Conservation (phyloP, 2,329 filamentous ascomycete genomes). For the Fusarium penzigii region DNA sequence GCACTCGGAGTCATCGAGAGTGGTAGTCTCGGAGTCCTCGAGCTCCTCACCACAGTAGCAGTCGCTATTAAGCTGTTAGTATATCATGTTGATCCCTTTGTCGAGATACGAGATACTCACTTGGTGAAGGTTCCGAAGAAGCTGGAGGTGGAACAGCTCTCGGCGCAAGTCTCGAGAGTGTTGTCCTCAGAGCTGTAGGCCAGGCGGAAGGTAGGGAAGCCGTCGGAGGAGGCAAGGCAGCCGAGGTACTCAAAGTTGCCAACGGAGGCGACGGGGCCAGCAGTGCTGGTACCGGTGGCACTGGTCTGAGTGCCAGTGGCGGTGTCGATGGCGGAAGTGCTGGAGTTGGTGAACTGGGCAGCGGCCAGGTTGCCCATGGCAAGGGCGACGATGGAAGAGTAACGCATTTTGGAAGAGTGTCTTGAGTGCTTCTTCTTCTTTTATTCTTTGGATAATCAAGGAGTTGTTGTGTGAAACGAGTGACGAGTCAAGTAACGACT, state of each 20-base stretch:
- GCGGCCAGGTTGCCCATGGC: slow-evolving; percentile 33
- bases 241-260: slow-evolving; percentile 27
- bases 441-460: slow-evolving; percentile 19
- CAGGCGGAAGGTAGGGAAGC: slow-evolving; percentile 30
- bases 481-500: slow-evolving; percentile 28
- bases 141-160: slow-evolving; percentile 22
- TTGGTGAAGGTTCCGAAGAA: slow-evolving; percentile 28
- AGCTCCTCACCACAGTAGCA: slow-evolving; percentile 33
- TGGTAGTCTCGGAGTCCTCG: slow-evolving; percentile 4
- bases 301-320: slow-evolving; percentile 1
- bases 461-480: slow-evolving; percentile 20
- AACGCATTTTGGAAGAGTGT: slow-evolving; percentile 33
- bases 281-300: slow-evolving; percentile 5
- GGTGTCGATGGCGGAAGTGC: slow-evolving; percentile 2
- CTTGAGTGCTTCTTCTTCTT: neutral
- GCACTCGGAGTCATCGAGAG: slow-evolving; percentile 23
- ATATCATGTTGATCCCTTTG: neutral
- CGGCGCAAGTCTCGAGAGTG: slow-evolving; percentile 22
- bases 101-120: slow-evolving; percentile 13
- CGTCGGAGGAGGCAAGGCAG: slow-evolving; percentile 28
- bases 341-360: slow-evolving; percentile 20
- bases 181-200: slow-evolving; percentile 14
- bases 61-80: slow-evolving; percentile 19
- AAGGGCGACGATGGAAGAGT: slow-evolving; percentile 31
- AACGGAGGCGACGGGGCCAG: slow-evolving; percentile 10